Evolutionary conservation across 305 asterid genomes (phyloP).

Genomic region (Rubia tinctorum): DNA sequence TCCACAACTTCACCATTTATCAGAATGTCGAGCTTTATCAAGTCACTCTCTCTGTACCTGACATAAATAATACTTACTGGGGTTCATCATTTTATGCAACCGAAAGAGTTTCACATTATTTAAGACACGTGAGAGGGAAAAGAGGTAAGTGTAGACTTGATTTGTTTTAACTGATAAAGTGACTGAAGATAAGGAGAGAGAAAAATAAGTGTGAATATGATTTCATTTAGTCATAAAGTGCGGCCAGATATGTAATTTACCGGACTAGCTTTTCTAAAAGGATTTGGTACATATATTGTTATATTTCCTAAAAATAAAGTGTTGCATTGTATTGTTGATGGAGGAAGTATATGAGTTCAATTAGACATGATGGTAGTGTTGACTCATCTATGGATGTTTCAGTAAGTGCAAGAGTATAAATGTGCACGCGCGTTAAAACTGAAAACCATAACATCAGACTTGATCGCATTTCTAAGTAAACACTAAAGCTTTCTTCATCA

Average conservation of each 20-base stretch:
- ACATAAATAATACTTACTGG: slow-evolving; percentile 7
- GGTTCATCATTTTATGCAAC: neutral
- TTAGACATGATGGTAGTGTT: neutral
- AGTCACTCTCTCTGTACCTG: slow-evolving; percentile 88
- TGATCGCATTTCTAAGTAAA: neutral
- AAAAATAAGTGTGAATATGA: neutral
- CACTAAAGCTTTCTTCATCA: neutral
- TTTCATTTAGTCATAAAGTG: neutral
- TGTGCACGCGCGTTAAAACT: neutral
- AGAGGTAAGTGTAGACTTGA: neutral
- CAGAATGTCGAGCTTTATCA: slow-evolving; percentile 94
- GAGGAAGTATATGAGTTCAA: neutral
- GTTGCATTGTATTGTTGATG: neutral
- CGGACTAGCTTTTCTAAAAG: neutral
- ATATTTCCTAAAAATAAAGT: neutral
- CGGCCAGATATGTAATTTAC: neutral
- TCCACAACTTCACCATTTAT: slow-evolving; percentile 91
- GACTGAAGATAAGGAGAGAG: neutral
- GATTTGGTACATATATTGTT: neutral
- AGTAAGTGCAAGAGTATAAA: neutral
- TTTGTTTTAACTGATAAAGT: neutral
- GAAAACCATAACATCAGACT: neutral
- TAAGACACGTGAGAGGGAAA: neutral
- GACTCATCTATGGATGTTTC: neutral
- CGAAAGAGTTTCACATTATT: neutral